Evolutionary conservation across 2,329 filamentous ascomycete genomes (phyloP).

Genomic region (Fusarium equiseti): DNA sequence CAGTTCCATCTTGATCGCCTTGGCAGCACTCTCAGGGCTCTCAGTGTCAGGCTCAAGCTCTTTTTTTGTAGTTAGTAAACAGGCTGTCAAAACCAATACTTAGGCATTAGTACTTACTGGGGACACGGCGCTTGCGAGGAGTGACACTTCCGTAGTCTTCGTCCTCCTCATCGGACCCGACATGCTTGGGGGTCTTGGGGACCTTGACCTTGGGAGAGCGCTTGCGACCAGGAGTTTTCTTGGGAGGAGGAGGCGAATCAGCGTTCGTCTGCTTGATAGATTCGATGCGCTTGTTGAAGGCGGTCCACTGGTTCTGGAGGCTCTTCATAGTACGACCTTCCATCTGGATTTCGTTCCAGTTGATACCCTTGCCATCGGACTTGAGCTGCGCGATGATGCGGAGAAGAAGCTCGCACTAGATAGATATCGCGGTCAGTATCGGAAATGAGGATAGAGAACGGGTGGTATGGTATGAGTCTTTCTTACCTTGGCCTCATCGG

Average conservation of each 20-base stretch:
- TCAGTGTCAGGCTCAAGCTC: background rate
- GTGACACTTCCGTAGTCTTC: constrained; percentile 2
- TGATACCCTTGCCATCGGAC: constrained; percentile 50
- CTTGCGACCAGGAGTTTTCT: constrained; percentile 47
- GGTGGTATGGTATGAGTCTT: too few species aligned
- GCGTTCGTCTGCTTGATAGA: constrained; percentile 50
- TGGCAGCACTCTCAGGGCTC: constrained; percentile 30
- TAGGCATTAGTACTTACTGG: constrained; percentile 13
- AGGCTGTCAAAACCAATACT: background rate
- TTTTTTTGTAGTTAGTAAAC: constrained; percentile 9
- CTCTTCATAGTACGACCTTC: constrained; percentile 55
- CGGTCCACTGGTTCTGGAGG: constrained; percentile 54
- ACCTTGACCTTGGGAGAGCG: constrained; percentile 11
- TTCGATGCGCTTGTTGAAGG: constrained; percentile 52
- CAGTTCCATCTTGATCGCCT: constrained; percentile 33
- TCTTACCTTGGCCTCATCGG: constrained; percentile 53
- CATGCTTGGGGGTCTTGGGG: constrained; percentile 36
- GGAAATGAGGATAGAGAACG: background rate
- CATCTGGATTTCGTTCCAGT: constrained; percentile 54
- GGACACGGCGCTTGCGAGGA: constrained; percentile 36
- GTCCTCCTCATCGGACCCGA: constrained; percentile 4
- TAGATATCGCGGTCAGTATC: constrained; percentile 20
- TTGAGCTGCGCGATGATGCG: constrained; percentile 53
- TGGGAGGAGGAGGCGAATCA: constrained; percentile 30
- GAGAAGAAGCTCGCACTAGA: constrained; percentile 51